phyloP scores from a whole-genome alignment of 805 yeast species.

The Candida fluviatilis region DNA sequence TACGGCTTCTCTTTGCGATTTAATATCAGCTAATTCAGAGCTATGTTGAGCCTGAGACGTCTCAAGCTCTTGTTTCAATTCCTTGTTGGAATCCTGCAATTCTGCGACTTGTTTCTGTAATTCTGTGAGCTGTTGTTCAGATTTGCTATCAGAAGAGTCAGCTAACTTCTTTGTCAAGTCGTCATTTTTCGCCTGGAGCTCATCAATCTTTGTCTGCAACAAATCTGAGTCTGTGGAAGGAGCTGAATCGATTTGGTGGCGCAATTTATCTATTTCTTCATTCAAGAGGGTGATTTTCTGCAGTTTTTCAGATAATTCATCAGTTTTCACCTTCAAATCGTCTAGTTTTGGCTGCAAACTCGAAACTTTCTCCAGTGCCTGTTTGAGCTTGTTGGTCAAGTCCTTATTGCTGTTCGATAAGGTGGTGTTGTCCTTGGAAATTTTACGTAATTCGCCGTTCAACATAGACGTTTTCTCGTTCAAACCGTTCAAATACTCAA shows the following conservation, averaged over 20 bases:
- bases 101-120: background rate
- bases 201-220: background rate
- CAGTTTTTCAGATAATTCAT: background rate
- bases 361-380: background rate
- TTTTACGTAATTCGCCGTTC: constrained; percentile 59
- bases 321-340: background rate
- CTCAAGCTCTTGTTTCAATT: constrained; percentile 3
- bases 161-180: background rate
- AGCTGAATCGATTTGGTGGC: background rate
- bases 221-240: background rate
- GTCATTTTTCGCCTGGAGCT: background rate
- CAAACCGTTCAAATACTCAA: constrained; percentile 64
- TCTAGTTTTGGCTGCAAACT: background rate
- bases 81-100: background rate
- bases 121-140: background rate
- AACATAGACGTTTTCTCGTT: constrained; percentile 57
- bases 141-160: background rate
- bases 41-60: background rate
- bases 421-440: constrained; percentile 27
- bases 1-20: background rate
- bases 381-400: background rate
- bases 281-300: background rate
- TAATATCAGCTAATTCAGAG: background rate
- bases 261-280: constrained; percentile 1
- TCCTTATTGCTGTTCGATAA: constrained; percentile 13